These are phyloP conservation scores for Xylaria arbuscula DNA, from an alignment of 2,329 filamentous ascomycete genomes.

Conservation along the genomic window DNA sequence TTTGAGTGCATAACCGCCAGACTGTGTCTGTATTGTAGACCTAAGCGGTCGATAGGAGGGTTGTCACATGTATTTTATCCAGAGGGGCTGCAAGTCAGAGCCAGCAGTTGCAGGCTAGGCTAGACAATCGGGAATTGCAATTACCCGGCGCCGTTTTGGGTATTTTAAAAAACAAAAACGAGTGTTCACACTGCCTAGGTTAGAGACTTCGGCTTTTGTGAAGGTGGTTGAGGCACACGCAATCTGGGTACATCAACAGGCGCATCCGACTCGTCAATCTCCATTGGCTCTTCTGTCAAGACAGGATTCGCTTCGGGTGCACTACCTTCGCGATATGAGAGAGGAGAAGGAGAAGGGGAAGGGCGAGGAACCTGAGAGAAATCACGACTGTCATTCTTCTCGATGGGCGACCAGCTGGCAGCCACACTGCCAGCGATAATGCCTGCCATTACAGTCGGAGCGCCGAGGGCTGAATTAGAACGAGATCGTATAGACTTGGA, in stretches of 20 bases:
- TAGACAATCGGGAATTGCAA: slow-evolving; percentile 1
- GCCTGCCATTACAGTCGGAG: slow-evolving; percentile 84
- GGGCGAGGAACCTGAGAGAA: slow-evolving; percentile 52
- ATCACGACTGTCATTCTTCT: slow-evolving; percentile 55
- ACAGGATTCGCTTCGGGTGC: slow-evolving; percentile 42
- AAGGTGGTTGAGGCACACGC: slow-evolving; percentile 48
- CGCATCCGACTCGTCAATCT: slow-evolving; percentile 46
- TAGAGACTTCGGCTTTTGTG: slow-evolving; percentile 49
- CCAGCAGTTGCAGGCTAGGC: slow-evolving; percentile 2
- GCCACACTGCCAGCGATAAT: slow-evolving; percentile 81
- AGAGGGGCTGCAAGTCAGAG: not conserved
- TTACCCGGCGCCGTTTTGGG: slow-evolving; percentile 17
- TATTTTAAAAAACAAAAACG: slow-evolving; percentile 39
- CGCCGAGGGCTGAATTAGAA: slow-evolving; percentile 77
- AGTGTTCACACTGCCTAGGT: slow-evolving; percentile 49
- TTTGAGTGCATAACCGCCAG: not conserved
- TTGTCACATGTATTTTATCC: not conserved
- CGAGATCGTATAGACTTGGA: slow-evolving; percentile 75
- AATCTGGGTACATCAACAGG: slow-evolving; percentile 47
- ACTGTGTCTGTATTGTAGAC: not conserved
- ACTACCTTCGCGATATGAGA: slow-evolving; percentile 47
- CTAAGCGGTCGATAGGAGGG: not conserved
- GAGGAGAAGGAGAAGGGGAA: slow-evolving; percentile 47
- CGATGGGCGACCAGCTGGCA: slow-evolving; percentile 79
- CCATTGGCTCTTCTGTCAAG: slow-evolving; percentile 53